Evolutionary conservation across 164 flowering plant species (phyloP).

Genomic region (Umbellularia californica): DNA sequence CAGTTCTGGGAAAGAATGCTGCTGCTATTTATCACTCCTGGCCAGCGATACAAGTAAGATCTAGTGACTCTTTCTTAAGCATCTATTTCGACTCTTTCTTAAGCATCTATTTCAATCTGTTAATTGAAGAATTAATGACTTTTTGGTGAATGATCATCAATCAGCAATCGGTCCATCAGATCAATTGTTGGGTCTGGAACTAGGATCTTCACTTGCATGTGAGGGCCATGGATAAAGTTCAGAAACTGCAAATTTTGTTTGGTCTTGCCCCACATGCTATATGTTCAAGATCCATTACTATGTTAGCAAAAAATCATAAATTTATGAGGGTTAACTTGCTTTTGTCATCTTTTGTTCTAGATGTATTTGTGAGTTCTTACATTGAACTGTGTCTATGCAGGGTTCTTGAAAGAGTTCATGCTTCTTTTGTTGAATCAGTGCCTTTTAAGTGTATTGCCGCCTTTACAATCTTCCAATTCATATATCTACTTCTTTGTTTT

Average conservation of each 20-base stretch:
- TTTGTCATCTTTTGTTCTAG: not conserved
- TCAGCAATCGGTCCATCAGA: not conserved
- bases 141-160: not conserved
- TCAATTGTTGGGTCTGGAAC: no score
- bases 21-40: constrained; percentile 55
- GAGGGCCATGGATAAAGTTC: not conserved
- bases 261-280: not conserved
- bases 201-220: not conserved
- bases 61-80: not conserved
- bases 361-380: no score
- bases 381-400: constrained; percentile 27
- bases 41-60: constrained; percentile 58
- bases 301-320: not conserved
- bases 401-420: constrained; percentile 55
- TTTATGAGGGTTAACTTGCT: not conserved
- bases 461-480: constrained; percentile 61
- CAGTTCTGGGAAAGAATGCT: constrained; percentile 76
- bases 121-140: not conserved
- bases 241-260: not conserved
- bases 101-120: not conserved
- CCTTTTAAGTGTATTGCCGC: constrained; percentile 56
- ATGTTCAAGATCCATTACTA: not conserved
- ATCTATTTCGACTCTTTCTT: not conserved
- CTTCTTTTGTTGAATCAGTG: constrained; percentile 67
- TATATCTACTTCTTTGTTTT: constrained; percentile 55